Evolutionary conservation across 2,329 filamentous ascomycete genomes (phyloP).

Genomic region (Stromatinia cepivora): DNA sequence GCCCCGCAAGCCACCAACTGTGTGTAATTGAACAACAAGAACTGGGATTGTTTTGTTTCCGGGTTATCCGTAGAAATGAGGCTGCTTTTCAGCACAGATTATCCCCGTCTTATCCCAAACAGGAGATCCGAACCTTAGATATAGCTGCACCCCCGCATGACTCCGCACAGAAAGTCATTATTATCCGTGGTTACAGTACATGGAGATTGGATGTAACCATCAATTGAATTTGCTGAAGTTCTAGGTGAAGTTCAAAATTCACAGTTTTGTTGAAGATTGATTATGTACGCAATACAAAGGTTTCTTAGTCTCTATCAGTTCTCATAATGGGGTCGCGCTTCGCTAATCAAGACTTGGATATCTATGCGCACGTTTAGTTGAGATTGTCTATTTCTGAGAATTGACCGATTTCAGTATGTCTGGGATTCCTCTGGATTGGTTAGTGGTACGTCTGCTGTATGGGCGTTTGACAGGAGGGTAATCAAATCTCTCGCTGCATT

Average conservation of each 20-base stretch:
- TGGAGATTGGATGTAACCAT: neutral
- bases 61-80: neutral
- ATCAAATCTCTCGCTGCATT: neutral
- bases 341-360: slow-evolving; percentile 13
- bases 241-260: neutral
- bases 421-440: neutral
- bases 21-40: neutral
- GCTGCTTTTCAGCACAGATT: neutral
- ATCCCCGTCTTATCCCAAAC: neutral
- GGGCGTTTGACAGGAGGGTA: neutral
- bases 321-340: neutral
- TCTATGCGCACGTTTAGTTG: neutral
- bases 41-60: neutral
- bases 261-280: neutral
- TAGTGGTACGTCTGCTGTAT: neutral
- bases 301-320: neutral
- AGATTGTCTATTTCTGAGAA: neutral
- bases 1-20: neutral
- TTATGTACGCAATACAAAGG: neutral
- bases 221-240: neutral
- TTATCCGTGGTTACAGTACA: neutral
- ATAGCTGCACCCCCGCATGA: neutral
- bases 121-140: neutral
- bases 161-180: neutral
- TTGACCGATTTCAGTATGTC: neutral